Conservation (phyloP, 1,139 yeast species). For the Suhomyces kunorum region DNA sequence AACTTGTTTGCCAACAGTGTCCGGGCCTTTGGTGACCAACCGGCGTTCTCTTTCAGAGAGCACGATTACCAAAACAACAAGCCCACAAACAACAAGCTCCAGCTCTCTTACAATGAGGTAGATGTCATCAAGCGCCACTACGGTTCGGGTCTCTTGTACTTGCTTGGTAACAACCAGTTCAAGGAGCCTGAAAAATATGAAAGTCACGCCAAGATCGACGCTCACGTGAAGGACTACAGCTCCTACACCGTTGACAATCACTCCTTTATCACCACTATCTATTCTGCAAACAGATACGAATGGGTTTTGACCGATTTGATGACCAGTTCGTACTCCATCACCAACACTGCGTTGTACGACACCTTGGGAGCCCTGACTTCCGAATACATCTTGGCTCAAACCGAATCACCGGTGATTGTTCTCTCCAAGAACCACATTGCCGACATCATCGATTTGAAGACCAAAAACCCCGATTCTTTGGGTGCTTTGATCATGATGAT, state of each 20-base stretch:
- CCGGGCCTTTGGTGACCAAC: slow-evolving; percentile 14
- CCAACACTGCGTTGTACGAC: slow-evolving; percentile 31
- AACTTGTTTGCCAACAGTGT: slow-evolving; percentile 20
- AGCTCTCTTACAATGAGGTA: slow-evolving; percentile 20
- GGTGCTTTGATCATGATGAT: slow-evolving; percentile 22
- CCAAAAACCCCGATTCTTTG: slow-evolving; percentile 17
- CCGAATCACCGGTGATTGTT: slow-evolving; percentile 26
- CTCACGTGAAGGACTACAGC: slow-evolving; percentile 17
- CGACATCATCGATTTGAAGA: slow-evolving; percentile 21
- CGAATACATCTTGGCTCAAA: slow-evolving; percentile 24
- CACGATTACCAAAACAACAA: slow-evolving; percentile 21
- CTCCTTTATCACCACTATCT: slow-evolving; percentile 25
- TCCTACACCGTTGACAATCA: slow-evolving; percentile 22
- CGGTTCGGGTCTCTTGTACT: slow-evolving; percentile 26
- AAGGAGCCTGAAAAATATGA: slow-evolving; percentile 18
- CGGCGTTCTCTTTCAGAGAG: slow-evolving; percentile 21
- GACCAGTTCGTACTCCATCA: slow-evolving; percentile 23
- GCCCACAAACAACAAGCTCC: slow-evolving; percentile 17
- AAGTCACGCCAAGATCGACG: slow-evolving; percentile 25
- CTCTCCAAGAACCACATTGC: slow-evolving; percentile 21
- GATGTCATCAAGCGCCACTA: slow-evolving; percentile 17
- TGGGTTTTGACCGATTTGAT: slow-evolving; percentile 29
- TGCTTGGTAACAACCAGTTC: slow-evolving; percentile 23
- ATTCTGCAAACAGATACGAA: slow-evolving; percentile 25
- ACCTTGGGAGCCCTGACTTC: slow-evolving; percentile 28